Evolutionary conservation across 805 yeast species (phyloP).

Genomic region (Zygotorulaspora danielsina): DNA sequence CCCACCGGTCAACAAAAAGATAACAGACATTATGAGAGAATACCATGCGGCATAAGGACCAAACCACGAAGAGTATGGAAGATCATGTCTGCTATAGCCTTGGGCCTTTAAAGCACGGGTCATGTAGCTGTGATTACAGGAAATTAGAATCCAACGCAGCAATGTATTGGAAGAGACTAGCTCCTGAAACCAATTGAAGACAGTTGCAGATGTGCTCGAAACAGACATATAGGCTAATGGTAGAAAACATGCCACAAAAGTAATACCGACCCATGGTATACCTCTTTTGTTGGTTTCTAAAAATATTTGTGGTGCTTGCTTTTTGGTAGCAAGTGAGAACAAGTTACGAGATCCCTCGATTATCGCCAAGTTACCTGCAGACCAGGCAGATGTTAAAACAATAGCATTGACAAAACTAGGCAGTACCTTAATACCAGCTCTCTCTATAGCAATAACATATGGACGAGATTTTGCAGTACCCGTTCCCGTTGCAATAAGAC

Average conservation of each 20-base stretch:
- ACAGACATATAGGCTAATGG: slow-evolving; percentile 67
- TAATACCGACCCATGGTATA: slow-evolving; percentile 60
- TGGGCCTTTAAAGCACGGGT: slow-evolving; percentile 61
- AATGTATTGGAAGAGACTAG: slow-evolving; percentile 72
- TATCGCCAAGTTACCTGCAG: slow-evolving; percentile 75
- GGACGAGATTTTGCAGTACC: slow-evolving; percentile 72
- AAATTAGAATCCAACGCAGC: slow-evolving; percentile 67
- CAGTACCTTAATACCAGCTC: slow-evolving; percentile 57
- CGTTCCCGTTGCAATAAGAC: slow-evolving; percentile 47
- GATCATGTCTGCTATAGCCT: slow-evolving; percentile 50
- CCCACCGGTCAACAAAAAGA: slow-evolving; percentile 60
- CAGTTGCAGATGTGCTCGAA: slow-evolving; percentile 48
- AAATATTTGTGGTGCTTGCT: slow-evolving; percentile 67
- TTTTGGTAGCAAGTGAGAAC: slow-evolving; percentile 65
- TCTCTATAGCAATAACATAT: slow-evolving; percentile 69
- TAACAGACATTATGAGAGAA: slow-evolving; percentile 48
- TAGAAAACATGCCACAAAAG: slow-evolving; percentile 49
- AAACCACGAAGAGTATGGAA: slow-evolving; percentile 59
- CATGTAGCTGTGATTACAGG: slow-evolving; percentile 62
- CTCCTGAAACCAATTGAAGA: slow-evolving; percentile 66
- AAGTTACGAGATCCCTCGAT: slow-evolving; percentile 71
- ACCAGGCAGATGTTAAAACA: slow-evolving; percentile 68
- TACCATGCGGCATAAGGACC: slow-evolving; percentile 64
- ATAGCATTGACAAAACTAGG: slow-evolving; percentile 75
- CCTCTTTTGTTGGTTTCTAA: slow-evolving; percentile 62